Conservation (phyloP, 179 eudicot genomes). For the Silene noctiflora region DNA sequence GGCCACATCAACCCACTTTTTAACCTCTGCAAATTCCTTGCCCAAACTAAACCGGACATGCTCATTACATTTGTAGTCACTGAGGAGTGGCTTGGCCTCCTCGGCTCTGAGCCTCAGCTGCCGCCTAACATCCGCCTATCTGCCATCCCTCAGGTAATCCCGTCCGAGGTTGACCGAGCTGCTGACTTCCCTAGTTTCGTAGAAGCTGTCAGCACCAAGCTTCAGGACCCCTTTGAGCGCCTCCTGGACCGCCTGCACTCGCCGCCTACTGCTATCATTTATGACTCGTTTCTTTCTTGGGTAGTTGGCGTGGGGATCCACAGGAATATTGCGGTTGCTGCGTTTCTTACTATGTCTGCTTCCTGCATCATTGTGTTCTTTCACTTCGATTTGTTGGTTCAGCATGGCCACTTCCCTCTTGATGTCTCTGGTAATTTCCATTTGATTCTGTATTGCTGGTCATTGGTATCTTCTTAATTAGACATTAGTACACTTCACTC, state of each 20-base stretch:
- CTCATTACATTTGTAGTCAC: conserved; percentile 51
- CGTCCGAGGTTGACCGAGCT: conserved; percentile 53
- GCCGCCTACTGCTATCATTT: conserved; percentile 35
- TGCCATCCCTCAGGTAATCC: conserved; percentile 57
- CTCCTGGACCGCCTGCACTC: conserved; percentile 40
- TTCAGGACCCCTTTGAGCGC: conserved; percentile 50
- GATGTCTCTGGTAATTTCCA: conserved; percentile 34
- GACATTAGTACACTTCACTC: too few relatives aligned
- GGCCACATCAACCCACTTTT: conserved; percentile 77
- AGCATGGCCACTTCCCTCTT: conserved; percentile 32
- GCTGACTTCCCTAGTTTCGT: conserved; percentile 37
- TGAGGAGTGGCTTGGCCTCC: conserved; percentile 66
- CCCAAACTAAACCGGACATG: conserved; percentile 28
- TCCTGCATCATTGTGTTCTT: conserved; percentile 26
- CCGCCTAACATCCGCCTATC: conserved; percentile 36
- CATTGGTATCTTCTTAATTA: too few relatives aligned
- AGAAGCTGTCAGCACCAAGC: conserved; percentile 38
- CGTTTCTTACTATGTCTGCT: conserved; percentile 43
- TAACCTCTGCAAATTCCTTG: conserved; percentile 48
- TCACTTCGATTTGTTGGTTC: conserved; percentile 34
- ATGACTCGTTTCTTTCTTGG: conserved; percentile 45
- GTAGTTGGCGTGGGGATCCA: conserved; percentile 31
- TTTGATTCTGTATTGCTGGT: not conserved
- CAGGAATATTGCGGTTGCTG: conserved; percentile 48
- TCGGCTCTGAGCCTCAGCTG: conserved; percentile 30